Evolutionary conservation across 495 filamentous ascomycete species (phyloP), one percentile per base, ranked within the genome.

Genomic region (Elasticomyces elasticus): DNA sequence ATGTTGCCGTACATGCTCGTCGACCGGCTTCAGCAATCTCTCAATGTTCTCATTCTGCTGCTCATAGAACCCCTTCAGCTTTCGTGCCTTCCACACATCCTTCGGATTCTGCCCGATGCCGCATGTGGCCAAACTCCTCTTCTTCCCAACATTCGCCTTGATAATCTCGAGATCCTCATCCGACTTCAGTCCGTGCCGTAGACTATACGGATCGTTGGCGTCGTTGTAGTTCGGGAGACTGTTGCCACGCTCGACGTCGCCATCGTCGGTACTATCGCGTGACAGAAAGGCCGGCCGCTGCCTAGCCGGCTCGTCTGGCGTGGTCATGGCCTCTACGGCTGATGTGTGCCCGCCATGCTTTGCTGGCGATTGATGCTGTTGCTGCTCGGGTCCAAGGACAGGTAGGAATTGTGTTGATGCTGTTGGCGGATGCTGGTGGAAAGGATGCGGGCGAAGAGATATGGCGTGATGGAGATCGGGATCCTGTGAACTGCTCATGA

Each of bases 1-100:
- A 9, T 24, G 17, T 26, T 9, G n/a, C 12, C 58, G 79, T 31
- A 84, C 74, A 65, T 97, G 94, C 64, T 96, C 89, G 63, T 94
- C 87, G 1, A 97, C 89, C 6, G 86, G 86, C 67, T 92, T 95
- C 53, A 98, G 76, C 71, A 97, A 77, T 15, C 85, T 79, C 71
- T 94, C 79, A 62, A 98, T 97, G 60, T 86, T 91, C 68, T 88
- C 85, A 64, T 98, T 98, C 69, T 98, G 92, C 19, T 73, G 76
- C 62, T 89, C 77, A 72, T 98, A 98, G 73, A 96, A 98, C 23
- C 80, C 78, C 56, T 87, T 76, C 9, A 98, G 67, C 57, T 83
- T 85, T 28, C 76, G 79, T 6, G 86, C 77, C 53, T 65, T 67
- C 64, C 43, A 59, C 49, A 23, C 66, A 48, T 51, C 63, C 50